These are phyloP conservation scores for Fusarium algeriense DNA, from an alignment of 2,329 filamentous ascomycete genomes.

Conservation along the genomic window DNA sequence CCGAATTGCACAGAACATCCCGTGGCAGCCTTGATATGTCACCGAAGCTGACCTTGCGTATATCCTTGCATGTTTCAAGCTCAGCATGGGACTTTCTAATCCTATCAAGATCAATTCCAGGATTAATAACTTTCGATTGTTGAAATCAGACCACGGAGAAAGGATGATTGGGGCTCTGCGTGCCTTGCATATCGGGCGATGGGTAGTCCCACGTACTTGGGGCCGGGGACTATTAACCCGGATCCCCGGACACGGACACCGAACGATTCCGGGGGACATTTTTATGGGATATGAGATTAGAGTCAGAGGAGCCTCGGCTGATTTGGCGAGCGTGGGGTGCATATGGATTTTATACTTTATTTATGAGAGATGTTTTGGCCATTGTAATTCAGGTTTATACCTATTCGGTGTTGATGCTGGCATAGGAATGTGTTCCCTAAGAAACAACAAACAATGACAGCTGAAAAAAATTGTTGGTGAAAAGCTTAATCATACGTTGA, in stretches of 20 bases:
- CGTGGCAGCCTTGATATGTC: not conserved
- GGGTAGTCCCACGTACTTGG: conserved; percentile 22
- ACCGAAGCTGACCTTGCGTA: not conserved
- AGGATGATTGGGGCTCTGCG: conserved; percentile 27
- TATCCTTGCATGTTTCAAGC: not conserved
- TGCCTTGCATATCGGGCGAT: conserved; percentile 38
- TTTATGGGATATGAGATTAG: not conserved
- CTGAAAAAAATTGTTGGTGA: not conserved
- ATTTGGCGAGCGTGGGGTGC: conserved; percentile 10
- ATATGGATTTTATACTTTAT: not conserved
- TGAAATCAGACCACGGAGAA: conserved; percentile 33
- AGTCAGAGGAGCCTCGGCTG: not conserved
- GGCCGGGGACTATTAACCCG: conserved; percentile 17
- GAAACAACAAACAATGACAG: not conserved
- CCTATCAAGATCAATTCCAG: conserved; percentile 9
- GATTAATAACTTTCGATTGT: conserved; percentile 36
- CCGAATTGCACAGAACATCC: too few species aligned
- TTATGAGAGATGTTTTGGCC: not conserved
- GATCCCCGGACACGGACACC: conserved; percentile 17
- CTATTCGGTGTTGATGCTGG: not conserved
- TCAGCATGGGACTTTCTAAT: not conserved
- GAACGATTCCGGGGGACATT: conserved; percentile 8
- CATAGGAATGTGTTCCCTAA: conserved; percentile 1
- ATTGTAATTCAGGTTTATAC: not conserved
- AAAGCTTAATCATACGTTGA: conserved; percentile 13